These are phyloP conservation scores for Quercus glauca DNA, from an alignment of 306 rosid genomes.

Conservation along the genomic window DNA sequence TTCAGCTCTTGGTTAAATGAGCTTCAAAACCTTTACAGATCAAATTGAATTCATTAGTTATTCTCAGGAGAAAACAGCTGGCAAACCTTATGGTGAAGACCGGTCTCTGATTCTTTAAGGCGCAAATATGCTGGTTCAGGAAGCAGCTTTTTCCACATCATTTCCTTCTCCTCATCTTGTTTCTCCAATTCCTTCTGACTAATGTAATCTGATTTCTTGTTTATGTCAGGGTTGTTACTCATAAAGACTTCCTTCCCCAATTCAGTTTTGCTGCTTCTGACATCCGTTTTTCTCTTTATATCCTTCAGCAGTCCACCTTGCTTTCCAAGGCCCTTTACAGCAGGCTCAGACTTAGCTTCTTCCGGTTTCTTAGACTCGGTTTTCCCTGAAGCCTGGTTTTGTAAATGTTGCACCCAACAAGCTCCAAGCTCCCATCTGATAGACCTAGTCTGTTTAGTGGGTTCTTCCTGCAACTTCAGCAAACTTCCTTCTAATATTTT, in stretches of 20 bases:
- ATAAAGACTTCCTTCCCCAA: constrained; percentile 50
- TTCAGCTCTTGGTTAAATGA: not conserved
- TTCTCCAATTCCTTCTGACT: constrained; percentile 60
- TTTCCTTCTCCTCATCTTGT: constrained; percentile 67
- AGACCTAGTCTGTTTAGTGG: constrained; percentile 45
- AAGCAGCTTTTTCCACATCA: constrained; percentile 72
- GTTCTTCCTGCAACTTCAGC: constrained; percentile 67
- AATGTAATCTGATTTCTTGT: constrained; percentile 44
- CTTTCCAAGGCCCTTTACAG: constrained; percentile 95
- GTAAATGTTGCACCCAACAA: constrained; percentile 97
- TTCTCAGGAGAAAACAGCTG: constrained; percentile 13
- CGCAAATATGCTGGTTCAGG: constrained; percentile 80
- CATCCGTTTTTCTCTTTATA: constrained; percentile 76
- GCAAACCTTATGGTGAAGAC: constrained; percentile 79
- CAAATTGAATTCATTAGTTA: constrained; percentile 7
- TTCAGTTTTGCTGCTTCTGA: constrained; percentile 57
- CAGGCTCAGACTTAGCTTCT: constrained; percentile 73
- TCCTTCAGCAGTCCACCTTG: constrained; percentile 95
- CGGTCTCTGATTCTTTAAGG: constrained; percentile 90
- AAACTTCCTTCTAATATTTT: constrained; percentile 73
- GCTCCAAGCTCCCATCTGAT: constrained; percentile 99
- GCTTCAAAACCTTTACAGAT: not conserved
- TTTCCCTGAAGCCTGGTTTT: constrained; percentile 80
- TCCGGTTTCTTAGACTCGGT: constrained; percentile 67
- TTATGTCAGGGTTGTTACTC: constrained; percentile 34